Conservation (phyloP, 805 yeast genomes). For the Starmerella powellii region DNA sequence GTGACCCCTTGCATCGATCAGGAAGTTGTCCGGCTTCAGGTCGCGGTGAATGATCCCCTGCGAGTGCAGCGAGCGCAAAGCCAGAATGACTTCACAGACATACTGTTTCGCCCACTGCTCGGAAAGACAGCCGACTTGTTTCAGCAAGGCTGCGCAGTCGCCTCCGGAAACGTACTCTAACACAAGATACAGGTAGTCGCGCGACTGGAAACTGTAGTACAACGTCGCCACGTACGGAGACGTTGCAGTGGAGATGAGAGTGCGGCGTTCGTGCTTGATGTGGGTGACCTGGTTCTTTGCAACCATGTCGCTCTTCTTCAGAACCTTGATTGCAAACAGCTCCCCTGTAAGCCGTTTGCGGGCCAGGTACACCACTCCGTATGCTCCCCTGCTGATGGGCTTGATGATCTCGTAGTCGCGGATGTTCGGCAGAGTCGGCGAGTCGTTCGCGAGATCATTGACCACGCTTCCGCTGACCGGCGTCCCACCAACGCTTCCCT, state of each 20-base stretch:
- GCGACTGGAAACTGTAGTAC: conserved; percentile 77
- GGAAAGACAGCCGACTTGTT: conserved; percentile 70
- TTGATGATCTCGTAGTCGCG: conserved; percentile 80
- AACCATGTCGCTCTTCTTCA: conserved; percentile 89
- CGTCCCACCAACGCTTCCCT: background rate
- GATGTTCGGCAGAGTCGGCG: conserved; percentile 45
- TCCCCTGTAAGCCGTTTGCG: conserved; percentile 80
- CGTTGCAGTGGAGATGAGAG: conserved; percentile 86
- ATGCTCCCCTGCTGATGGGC: conserved; percentile 94
- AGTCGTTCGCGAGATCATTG: background rate
- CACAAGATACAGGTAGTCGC: conserved; percentile 75
- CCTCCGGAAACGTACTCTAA: conserved; percentile 97
- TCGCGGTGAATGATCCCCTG: conserved; percentile 91
- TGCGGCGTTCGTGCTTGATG: conserved; percentile 88
- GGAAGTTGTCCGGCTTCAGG: conserved; percentile 83
- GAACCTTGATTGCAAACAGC: conserved; percentile 84
- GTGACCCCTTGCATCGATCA: conserved; percentile 81
- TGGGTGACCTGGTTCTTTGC: conserved; percentile 93
- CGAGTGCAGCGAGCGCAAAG: conserved; percentile 77
- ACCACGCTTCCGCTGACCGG: background rate
- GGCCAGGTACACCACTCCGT: conserved; percentile 87
- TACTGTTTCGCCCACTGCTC: conserved; percentile 73
- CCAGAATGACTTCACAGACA: conserved; percentile 79
- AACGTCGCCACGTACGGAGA: conserved; percentile 87
- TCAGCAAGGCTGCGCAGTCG: conserved; percentile 77